Evolutionary conservation across 306 rosid species (phyloP).

Genomic region (apple (Malus domestica)): DNA sequence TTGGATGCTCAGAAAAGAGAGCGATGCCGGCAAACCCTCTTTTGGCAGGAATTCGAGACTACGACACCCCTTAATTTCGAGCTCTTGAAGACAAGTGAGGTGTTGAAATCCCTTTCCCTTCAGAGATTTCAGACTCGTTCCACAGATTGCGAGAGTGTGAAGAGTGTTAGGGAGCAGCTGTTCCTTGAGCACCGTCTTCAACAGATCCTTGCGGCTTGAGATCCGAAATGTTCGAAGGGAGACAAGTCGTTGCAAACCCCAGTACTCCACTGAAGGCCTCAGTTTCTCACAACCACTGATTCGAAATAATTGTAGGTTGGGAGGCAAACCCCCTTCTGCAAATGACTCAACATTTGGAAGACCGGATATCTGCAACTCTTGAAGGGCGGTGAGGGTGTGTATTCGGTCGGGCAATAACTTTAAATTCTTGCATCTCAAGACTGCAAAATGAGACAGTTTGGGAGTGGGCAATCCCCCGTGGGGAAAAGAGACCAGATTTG

Average conservation of each 20-base stretch:
- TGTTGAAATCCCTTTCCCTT: background rate
- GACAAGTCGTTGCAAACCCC: background rate
- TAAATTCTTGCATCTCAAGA: rapidly evolving
- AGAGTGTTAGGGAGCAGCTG: background rate
- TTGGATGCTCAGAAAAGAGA: background rate
- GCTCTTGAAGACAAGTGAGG: background rate
- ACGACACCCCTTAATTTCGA: rapidly evolving
- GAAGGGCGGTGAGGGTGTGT: background rate
- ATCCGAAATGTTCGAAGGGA: rapidly evolving
- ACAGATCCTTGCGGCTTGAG: background rate
- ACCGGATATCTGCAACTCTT: rapidly evolving
- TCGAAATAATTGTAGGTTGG: rapidly evolving
- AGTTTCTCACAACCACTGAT: rapidly evolving
- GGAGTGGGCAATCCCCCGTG: conserved; percentile 24
- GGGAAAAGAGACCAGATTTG: conserved; percentile 25
- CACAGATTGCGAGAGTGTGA: rapidly evolving
- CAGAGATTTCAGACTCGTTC: background rate
- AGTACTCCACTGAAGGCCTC: background rate
- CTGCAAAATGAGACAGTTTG: rapidly evolving
- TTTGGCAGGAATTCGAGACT: background rate
- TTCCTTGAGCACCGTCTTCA: background rate
- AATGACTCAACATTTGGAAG: background rate
- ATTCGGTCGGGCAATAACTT: background rate
- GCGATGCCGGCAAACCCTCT: background rate
- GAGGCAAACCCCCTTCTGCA: background rate